Evolutionary conservation across 2,329 filamentous ascomycete genomes (phyloP), one percentile per base, ranked within the genome.

Genomic region (Fusarium fujikuroi): DNA sequence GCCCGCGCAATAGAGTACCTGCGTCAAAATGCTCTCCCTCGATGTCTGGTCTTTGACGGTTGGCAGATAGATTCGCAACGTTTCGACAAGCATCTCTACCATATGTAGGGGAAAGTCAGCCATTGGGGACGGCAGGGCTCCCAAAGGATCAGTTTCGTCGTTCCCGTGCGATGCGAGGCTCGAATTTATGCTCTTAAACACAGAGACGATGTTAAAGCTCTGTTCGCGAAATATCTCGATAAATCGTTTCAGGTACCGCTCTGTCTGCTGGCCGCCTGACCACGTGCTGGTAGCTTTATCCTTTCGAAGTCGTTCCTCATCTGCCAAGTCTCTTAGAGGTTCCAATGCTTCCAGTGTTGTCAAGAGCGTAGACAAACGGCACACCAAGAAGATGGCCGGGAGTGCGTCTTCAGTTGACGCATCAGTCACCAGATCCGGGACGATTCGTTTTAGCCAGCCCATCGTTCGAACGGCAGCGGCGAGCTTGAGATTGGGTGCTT

Each of bases 201-300:
- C 94, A 66, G 94, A 97, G 34, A 98, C 91, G 68, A 98, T 97
- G 47, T 92, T 93, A 81, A 99, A 99, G 80, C 94, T 97, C 82
- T 99, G 96, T 82, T 99, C 96, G 59, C 96, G 92, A 81, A 98
- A 98, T 34, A 99, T 95, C 80, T 99, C 96, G 77, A 99, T 93
- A 82, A 97, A 99, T 53, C 95, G 90, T 82, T 98, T 99, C 47
- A 99, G 85, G 78, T 95, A 99, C 58, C 95, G 89, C 81, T 98
- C 96, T 2, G 95, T 98, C 81, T 98, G 96, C 78, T 97, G 95
- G 0, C 95, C 95, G 2, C 90, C 90, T 5, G 88, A 90, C 89
- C 88, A 92, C 14, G 82, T 81, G 28, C 80, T 79, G 10, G 81
- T 78, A 19, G 82, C 79, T 39, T 85, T 82, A 63, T 81, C 82